Percentiles rank a stretch among this genome's conserved stretches.
Conservation (phyloP, 257 asterid species). For the Solanum lycopersicoides region DNA sequence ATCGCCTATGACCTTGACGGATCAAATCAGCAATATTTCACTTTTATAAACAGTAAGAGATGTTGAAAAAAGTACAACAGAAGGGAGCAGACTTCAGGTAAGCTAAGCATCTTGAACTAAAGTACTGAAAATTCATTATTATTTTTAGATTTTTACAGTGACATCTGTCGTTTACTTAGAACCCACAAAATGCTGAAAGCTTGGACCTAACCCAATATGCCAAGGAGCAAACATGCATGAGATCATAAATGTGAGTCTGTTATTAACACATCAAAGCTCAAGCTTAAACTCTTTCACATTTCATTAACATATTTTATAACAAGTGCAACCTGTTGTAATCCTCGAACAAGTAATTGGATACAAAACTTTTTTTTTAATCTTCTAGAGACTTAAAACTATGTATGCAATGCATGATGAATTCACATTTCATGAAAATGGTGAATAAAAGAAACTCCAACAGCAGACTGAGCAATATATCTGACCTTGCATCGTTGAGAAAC, state of each 20-base stretch:
- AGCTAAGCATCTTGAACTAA: neutral
- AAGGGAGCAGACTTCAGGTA: neutral
- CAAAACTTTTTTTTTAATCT: too few relatives aligned
- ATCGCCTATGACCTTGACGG: neutral
- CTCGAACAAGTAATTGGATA: neutral
- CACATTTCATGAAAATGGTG: neutral
- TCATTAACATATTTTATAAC: neutral
- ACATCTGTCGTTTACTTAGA: neutral
- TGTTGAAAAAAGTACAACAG: neutral
- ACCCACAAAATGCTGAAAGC: neutral
- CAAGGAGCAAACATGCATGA: neutral
- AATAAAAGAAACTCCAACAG: neutral
- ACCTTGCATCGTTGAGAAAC: conserved; percentile 91
- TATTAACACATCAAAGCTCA: neutral
- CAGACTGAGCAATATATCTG: neutral
- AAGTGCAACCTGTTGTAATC: neutral
- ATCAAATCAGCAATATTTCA: neutral
- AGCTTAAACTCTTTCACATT: too few relatives aligned
- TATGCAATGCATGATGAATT: neutral
- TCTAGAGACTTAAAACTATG: neutral
- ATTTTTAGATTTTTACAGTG: neutral
- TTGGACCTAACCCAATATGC: neutral
- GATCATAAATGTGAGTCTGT: neutral
- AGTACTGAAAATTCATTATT: neutral
- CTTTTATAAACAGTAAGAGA: neutral